Evolutionary conservation across 352 stramenopile species (phyloP).

Genomic region (Phytophthora brassicae): DNA sequence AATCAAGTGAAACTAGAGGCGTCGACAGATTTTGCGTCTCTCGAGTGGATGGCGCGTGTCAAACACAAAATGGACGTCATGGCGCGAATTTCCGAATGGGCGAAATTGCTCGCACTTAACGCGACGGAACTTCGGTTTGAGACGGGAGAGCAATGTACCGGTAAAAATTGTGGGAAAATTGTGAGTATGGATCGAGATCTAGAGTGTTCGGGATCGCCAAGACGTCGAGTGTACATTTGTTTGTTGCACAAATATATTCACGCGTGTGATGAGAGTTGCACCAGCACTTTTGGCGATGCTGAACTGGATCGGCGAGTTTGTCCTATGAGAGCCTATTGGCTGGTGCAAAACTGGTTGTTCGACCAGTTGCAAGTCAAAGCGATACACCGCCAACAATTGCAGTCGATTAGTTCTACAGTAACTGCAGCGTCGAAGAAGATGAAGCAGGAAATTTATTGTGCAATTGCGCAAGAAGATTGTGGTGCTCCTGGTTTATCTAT

Average conservation of each 20-base stretch:
- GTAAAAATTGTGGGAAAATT: conserved; percentile 72
- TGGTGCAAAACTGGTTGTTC: conserved; percentile 81
- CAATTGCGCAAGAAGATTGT: background rate
- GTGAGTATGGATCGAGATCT: conserved; percentile 82
- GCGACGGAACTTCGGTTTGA: conserved; percentile 77
- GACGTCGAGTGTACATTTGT: conserved; percentile 76
- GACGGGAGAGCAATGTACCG: conserved; percentile 60
- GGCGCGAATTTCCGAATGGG: conserved; percentile 75
- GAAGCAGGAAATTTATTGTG: conserved; percentile 15
- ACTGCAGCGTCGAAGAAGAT: conserved; percentile 12
- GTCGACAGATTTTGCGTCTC: conserved; percentile 69
- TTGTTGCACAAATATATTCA: conserved; percentile 84
- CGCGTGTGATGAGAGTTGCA: conserved; percentile 73
- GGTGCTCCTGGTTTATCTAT: background rate
- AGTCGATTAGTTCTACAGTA: conserved; percentile 4
- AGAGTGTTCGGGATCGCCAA: conserved; percentile 66
- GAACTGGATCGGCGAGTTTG: conserved; percentile 72
- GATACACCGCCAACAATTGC: conserved; percentile 16
- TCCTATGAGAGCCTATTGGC: conserved; percentile 69
- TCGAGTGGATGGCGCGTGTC: conserved; percentile 82
- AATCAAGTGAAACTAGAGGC: conserved; percentile 70
- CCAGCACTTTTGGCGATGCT: conserved; percentile 55
- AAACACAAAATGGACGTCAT: conserved; percentile 90
- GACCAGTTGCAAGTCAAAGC: conserved; percentile 51
- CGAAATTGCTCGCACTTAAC: conserved; percentile 56